phyloP scores from a whole-genome alignment of 768 basidiomycete genomes.

The Termitomyces sp. region DNA sequence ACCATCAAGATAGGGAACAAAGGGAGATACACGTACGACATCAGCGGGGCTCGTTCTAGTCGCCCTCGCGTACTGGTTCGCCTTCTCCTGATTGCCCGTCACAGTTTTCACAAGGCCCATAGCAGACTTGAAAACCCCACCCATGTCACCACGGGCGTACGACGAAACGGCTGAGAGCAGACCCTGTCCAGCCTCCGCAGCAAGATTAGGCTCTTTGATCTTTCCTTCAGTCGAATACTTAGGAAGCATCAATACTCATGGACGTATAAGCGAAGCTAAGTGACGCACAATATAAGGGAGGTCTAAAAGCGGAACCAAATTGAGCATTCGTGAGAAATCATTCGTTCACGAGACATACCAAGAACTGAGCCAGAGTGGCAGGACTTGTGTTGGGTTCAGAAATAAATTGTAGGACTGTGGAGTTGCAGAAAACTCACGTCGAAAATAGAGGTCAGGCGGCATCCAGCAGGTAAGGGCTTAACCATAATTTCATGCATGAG shows the following conservation, averaged over 20 bases:
- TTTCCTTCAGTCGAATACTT: conserved; percentile 95
- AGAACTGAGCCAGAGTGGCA: conserved; percentile 90
- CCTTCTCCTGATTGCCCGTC: conserved; percentile 60
- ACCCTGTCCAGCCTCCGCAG: conserved; percentile 83
- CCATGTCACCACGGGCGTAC: conserved; percentile 76
- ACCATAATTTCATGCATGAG: conserved; percentile 79
- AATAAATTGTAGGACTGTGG: neutral
- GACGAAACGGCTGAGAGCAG: conserved; percentile 73
- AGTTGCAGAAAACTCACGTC: conserved; percentile 47
- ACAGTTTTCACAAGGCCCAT: conserved; percentile 72
- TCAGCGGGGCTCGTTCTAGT: conserved; percentile 82
- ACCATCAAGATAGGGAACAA: neutral
- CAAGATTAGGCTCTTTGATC: conserved; percentile 89
- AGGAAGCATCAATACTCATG: neutral
- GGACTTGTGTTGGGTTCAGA: conserved; percentile 37
- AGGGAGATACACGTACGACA: conserved; percentile 48
- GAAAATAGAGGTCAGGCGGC: conserved; percentile 81
- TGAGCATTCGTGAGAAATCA: neutral
- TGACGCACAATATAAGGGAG: conserved; percentile 58
- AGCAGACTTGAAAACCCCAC: conserved; percentile 71
- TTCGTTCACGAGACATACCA: conserved; percentile 36
- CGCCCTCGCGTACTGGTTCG: conserved; percentile 50
- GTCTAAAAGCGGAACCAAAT: conserved; percentile 33
- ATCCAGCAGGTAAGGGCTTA: conserved; percentile 73
- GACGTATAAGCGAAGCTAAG: neutral